Evolutionary conservation across 805 yeast species (phyloP).

Genomic region (Yarrowia yakushimensis): DNA sequence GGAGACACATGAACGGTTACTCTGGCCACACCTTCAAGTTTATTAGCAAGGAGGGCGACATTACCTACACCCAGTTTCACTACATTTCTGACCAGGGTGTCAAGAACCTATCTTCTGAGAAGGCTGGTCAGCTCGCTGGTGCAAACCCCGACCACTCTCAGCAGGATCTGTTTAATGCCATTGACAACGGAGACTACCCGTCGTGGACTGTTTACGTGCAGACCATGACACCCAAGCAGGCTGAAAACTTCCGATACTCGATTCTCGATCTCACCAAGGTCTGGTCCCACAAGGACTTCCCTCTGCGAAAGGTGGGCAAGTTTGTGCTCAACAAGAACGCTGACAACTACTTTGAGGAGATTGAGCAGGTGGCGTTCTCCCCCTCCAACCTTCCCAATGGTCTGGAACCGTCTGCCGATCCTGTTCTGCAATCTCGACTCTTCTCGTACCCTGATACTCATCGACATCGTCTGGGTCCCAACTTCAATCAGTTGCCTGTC

Average conservation of each 20-base stretch:
- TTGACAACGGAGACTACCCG: constrained; percentile 74
- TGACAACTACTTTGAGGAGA: constrained; percentile 79
- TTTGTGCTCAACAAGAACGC: constrained; percentile 79
- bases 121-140: constrained; percentile 52
- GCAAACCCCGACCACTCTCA: constrained; percentile 76
- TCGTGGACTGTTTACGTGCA: constrained; percentile 84
- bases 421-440: constrained; percentile 76
- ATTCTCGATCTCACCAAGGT: constrained; percentile 89
- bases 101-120: constrained; percentile 41
- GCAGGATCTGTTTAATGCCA: constrained; percentile 72
- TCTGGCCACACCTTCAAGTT: constrained; percentile 84
- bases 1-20: constrained; percentile 78
- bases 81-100: constrained; percentile 62
- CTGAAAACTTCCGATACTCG: constrained; percentile 69
- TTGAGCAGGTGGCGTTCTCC: constrained; percentile 81
- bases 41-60: constrained; percentile 62
- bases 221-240: constrained; percentile 80
- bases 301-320: constrained; percentile 81
- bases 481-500: constrained; percentile 80
- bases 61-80: constrained; percentile 78
- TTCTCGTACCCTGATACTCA: constrained; percentile 84
- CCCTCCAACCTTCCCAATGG: constrained; percentile 82
- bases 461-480: constrained; percentile 72
- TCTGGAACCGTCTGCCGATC: constrained; percentile 78
- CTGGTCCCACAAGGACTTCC: constrained; percentile 86